phyloP scores from a whole-genome alignment of 2,329 filamentous ascomycete species.

The Raffaelea arxii region DNA sequence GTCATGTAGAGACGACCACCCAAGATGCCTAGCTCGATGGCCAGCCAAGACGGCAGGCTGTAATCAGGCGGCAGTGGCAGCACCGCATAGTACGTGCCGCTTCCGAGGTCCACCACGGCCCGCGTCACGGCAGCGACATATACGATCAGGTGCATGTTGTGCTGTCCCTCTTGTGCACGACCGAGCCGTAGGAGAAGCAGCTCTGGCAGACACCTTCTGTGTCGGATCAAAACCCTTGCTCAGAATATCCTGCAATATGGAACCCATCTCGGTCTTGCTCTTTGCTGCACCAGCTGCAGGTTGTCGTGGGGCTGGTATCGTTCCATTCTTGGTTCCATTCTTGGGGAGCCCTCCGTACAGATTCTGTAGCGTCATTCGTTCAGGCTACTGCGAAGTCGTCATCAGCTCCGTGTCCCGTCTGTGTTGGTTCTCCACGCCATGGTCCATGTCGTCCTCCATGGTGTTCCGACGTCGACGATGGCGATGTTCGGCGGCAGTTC shows the following conservation, averaged over 20 bases:
- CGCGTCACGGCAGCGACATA: slow-evolving; percentile 39
- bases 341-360: slow-evolving; percentile 34
- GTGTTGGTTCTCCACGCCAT: background rate
- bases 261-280: background rate
- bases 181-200: too few species aligned
- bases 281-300: slow-evolving; percentile 15
- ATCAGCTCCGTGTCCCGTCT: slow-evolving; percentile 28
- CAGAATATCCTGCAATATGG: background rate
- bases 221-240: background rate
- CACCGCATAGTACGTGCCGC: slow-evolving; percentile 39
- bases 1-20: slow-evolving; percentile 50
- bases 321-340: slow-evolving; percentile 13
- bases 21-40: slow-evolving; percentile 48
- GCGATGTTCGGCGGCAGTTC: slow-evolving; percentile 36
- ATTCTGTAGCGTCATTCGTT: slow-evolving; percentile 46
- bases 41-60: slow-evolving; percentile 40
- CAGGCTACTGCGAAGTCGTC: slow-evolving; percentile 34
- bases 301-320: slow-evolving; percentile 18
- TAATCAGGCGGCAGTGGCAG: slow-evolving; percentile 32
- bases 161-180: slow-evolving; percentile 15
- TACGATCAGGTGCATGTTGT: slow-evolving; percentile 20
- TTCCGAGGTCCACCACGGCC: slow-evolving; percentile 49
- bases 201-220: background rate
- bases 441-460: background rate
- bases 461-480: slow-evolving; percentile 16